Base-by-base conservation (phyloP, 202 grass and related monocot genomes). In the Miscanthus sacchariflorus region DNA sequence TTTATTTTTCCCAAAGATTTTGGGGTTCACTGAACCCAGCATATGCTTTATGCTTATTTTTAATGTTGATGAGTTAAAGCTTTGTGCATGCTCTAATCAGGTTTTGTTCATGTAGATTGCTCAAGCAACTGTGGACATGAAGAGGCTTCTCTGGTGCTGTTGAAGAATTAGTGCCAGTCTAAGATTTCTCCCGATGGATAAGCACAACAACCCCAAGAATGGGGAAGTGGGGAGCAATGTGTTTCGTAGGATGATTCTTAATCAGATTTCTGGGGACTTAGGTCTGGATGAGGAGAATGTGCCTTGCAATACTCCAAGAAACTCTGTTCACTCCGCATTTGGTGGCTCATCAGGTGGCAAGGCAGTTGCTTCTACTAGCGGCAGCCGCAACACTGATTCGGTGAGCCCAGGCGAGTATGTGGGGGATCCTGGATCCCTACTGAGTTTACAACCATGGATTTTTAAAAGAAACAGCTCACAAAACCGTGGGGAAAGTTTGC, bases 391-490 rank as follows among this genome's bases (percentile, higher is more conserved):
- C 63, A 70, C 66, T 56, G 66, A 66, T 42, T 70, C 40, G 2
- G 85, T 88, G 68, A 88, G 81, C 81, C 85, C 89, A 44, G 80
- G 64, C 0, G 92, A 95, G 71, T 95, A 92, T 79, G 73, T 99
- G 33, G 85, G 88, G 81, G 85, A 99, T 81, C 88, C 88, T 35
- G 85, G 89, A 46, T 93, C 94, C 39, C 89, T 99, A 91, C 89
- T 99, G 84, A 99, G 97, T 80, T 90, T 99, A 77, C 97, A 96
- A 59, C 94, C 97, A 39, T 99, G 97, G 97, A 92, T 99, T 83
- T 99, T 99, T 74, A 95, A 50, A 90, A 95, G 78, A 79, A 91
- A 84, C 9, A 80, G 76, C 52, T 58, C 61, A 23, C 84, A 73
- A 23, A 90, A 66, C 42, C 74, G 33, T n/a, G 85, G 89, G 61